Evolutionary conservation across 176 grass and related monocot species (phyloP).

Genomic region (Oryza glumipatula): DNA sequence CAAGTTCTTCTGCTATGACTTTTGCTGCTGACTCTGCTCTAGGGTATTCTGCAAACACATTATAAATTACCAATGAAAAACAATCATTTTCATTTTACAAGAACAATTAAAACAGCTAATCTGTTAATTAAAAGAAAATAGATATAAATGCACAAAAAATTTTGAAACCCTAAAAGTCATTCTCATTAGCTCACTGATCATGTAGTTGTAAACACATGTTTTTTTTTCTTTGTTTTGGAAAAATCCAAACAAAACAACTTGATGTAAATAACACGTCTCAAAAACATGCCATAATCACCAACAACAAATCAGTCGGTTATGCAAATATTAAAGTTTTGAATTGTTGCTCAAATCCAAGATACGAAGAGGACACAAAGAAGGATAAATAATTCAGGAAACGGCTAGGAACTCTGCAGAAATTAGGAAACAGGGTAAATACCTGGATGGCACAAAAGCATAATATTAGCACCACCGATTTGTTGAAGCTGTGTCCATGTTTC

Average conservation of each 20-base stretch:
- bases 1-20: constrained; percentile 72
- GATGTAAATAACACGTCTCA: not conserved
- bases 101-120: constrained; percentile 19
- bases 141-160: constrained; percentile 3
- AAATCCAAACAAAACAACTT: constrained; percentile 6
- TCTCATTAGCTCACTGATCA: not conserved
- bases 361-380: constrained; percentile 24
- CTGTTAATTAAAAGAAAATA: constrained; percentile 9
- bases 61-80: constrained; percentile 42
- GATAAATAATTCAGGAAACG: constrained; percentile 25
- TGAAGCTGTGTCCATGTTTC: constrained; percentile 85
- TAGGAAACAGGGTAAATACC: constrained; percentile 56
- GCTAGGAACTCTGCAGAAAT: constrained; percentile 6
- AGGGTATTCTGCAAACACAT: constrained; percentile 81
- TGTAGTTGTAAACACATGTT: constrained; percentile 10
- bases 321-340: constrained; percentile 15
- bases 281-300: constrained; percentile 16
- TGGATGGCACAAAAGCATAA: constrained; percentile 96
- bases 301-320: constrained; percentile 11
- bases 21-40: constrained; percentile 81
- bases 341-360: not conserved
- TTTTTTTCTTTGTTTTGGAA: not conserved
- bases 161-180: not conserved
- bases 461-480: constrained; percentile 78
- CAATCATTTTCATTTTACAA: constrained; percentile 4